Base-by-base conservation (phyloP, 805 yeast species). In the Diddensiella santjacobensis region DNA sequence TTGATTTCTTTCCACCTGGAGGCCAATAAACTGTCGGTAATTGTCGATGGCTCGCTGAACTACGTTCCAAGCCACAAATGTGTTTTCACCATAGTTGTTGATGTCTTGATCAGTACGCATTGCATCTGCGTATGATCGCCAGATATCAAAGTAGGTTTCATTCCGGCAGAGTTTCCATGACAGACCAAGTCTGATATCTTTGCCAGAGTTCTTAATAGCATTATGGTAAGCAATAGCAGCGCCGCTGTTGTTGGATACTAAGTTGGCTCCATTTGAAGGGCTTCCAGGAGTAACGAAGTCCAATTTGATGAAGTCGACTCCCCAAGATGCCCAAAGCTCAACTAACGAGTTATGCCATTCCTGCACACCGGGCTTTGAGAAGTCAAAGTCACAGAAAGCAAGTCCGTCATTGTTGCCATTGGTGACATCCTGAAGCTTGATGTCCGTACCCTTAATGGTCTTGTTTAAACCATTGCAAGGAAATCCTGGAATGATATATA, bases 81-180 rank as follows among this genome's bases (percentile, higher is more conserved):
- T 47, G n/a, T 15, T 19, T 4, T 19, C 30, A 6, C 50, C 50
- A 18, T 41, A 44, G 29, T 47, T 47, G 46, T 47, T 36, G 17
- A 47, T 47, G 18, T 47, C 50, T 29, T 47, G 50, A 22, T 47
- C 50, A 15, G 50, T 47, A 24, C 50, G 24, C 45, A 47, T 31
- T 11, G 50, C 29, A 15, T 47, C 50, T 3, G 50, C 45, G 26
- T 26, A 26, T 10, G 24, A 2, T 30, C 42, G 35, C 46, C 46
- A 47, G 11, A 47, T 30, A 22, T 42, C 45, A 26, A 26, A 42
- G 20, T 13, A 47, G 11, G 50, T 40, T n/a, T 47, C 50, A 23
- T 47, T 47, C 4, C 50, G 31, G 37, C 50, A 47, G 15, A 47
- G 22, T 29, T 47, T 47, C 50, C 50, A 47, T 3, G 50, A 47